A percentile compares a stretch with the other conserved stretches of the same genome.
phyloP scores from a whole-genome alignment of 2,329 filamentous ascomycete species.

The Rhexocercosporidium sp. region DNA sequence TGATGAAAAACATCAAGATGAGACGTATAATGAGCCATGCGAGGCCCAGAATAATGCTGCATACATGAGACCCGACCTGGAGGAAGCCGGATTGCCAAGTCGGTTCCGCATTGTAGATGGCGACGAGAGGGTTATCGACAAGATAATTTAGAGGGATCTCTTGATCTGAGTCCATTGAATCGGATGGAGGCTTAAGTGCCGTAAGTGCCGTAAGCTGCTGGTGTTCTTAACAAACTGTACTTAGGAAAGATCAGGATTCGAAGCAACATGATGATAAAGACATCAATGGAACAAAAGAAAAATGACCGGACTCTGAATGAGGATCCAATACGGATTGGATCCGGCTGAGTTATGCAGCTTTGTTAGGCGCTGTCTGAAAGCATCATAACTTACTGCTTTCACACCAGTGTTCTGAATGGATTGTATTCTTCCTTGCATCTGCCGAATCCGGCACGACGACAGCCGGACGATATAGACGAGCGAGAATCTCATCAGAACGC shows the following conservation, averaged over 20 bases:
- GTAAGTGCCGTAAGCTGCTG: no score
- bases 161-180: neutral
- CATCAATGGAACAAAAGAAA: slow-evolving; percentile 1
- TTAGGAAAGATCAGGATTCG: neutral
- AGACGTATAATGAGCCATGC: slow-evolving; percentile 1
- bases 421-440: neutral
- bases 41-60: neutral
- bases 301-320: neutral
- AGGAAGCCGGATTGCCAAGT: neutral
- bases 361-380: neutral
- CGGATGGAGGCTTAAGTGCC: neutral
- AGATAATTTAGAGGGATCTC: neutral
- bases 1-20: neutral
- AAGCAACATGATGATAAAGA: neutral
- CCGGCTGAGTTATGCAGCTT: neutral
- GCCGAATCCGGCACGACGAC: neutral
- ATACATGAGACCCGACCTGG: neutral
- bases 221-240: neutral
- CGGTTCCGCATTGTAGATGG: slow-evolving; percentile 3
- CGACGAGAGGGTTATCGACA: slow-evolving; percentile 11
- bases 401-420: neutral
- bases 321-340: neutral
- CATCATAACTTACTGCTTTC: neutral
- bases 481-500: no score
- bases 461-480: no score